Conservation (phyloP, 2,329 filamentous ascomycete species). For the Pseudogymnoascus sp. region DNA sequence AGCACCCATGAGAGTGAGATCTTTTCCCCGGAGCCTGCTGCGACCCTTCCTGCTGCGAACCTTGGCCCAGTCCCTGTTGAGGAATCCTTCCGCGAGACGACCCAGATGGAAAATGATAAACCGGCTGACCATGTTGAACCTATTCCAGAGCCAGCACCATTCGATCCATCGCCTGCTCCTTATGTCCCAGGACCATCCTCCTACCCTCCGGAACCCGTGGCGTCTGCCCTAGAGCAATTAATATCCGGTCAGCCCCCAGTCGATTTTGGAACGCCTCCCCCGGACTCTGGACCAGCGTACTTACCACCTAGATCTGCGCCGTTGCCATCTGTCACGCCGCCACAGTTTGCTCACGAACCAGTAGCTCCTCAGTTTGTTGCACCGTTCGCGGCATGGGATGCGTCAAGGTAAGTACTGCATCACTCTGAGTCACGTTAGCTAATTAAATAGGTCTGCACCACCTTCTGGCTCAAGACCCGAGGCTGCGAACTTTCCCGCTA, state of each 20-base stretch:
- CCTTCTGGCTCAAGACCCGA: constrained; percentile 67
- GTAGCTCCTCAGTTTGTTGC: constrained; percentile 8
- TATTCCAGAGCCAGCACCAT: background rate
- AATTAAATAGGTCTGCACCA: constrained; percentile 37
- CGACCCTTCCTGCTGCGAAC: background rate
- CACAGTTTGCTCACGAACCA: background rate
- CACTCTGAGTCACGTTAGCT: constrained; percentile 14
- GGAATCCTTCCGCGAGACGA: constrained; percentile 18
- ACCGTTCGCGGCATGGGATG: constrained; percentile 32
- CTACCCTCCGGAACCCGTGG: constrained; percentile 12
- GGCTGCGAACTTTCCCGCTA: constrained; percentile 71
- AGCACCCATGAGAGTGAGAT: constrained; percentile 10
- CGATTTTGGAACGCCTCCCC: constrained; percentile 15
- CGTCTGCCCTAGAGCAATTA: constrained; percentile 14
- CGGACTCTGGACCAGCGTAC: background rate
- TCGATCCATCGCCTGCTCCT: constrained; percentile 7
- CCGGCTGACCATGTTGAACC: constrained; percentile 5
- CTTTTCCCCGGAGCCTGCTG: background rate
- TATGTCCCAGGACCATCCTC: constrained; percentile 8
- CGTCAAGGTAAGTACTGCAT: constrained; percentile 40
- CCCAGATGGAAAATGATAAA: constrained; percentile 15
- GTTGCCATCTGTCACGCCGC: background rate
- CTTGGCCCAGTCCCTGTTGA: constrained; percentile 12
- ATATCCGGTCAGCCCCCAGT: constrained; percentile 16
- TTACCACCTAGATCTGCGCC: background rate